Base-by-base conservation (phyloP, 495 filamentous ascomycete genomes). In the Penicillium bovifimosum region DNA sequence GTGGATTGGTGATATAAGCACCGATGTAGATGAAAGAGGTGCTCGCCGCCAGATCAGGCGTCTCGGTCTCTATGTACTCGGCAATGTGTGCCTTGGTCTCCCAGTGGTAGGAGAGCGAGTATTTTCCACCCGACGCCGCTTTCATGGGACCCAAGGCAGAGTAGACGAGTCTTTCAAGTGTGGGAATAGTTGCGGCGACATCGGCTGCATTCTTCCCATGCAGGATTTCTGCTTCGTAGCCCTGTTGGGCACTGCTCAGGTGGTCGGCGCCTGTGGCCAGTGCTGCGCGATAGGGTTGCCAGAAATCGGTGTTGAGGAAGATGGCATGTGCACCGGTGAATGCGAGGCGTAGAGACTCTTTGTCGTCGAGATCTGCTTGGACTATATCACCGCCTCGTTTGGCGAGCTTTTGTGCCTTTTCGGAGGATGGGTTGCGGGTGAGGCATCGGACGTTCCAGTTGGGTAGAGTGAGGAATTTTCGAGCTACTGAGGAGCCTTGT, bases 271-370 rank as follows among this genome's bases (percentile, higher is more conserved):
- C 62, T 24, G 40, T 59, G 29, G 52, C 47, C 2, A 54, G 18
- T 5, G 35, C 52, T 18, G 53, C 39, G 0, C 47, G 53, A 18
- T 67, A 71, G 0, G 60, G 54, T 27, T 41, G 44, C 71, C 70
- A 76, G 65, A 79, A 83, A 41, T 83, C 76, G 0, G 80, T 83
- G 41, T 75, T 71, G 47, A 67, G 63, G 57, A 81, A 84, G 60
- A 83, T 76, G 26, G 66, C 75, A 38, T 69, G 63, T 3, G 74
- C 75, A 28, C 71, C 74, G 5, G 58, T 32, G 56, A 84, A 76
- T 16, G 78, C 80, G 11, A 34, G 27, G 2, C 56, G 55, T 0
- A 84, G 67, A 1, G 73, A 72, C 2, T 53, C 54, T 31, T 67
- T 46, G 28, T 78, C 68, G 44, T 73, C 57, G 6, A 80, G 65